Evolutionary conservation across 1,139 yeast species (phyloP), one percentile per base, ranked within the genome.

Genomic region (Pichia sp.): DNA sequence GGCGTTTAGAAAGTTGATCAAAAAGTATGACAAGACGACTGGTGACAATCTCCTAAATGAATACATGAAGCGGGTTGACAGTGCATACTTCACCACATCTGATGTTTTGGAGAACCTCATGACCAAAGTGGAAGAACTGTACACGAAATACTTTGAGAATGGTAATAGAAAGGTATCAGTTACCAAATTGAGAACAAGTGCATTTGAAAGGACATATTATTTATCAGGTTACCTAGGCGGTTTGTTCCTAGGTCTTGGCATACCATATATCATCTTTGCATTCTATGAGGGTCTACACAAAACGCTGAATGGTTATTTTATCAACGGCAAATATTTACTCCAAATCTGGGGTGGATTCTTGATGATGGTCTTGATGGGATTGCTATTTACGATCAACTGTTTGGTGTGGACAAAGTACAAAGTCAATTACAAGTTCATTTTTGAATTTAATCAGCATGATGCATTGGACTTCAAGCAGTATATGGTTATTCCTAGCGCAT

Each of bases 331-430:
- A 32, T 79, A 61, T 41, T 54, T 88, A 40, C 59, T 91, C 32
- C 97, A 93, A 51, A 69, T 91, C 5, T 91, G 96, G 95, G 96
- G 80, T 6, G 97, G 97, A 1, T 86, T 86, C 56, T 74, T 87
- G 46, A 53, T 87, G 39, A 58, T 81, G 6, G 64, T 72, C 29
- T 49, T 87, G 14, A 69, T 81, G 51, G 60, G 77, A 12, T 50
- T 80, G 15, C 59, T 86, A 11, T 79, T 88, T 54, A 78, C 79
- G 9, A 42, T 83, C 27, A 78, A 84, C 54, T 74, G 93, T 54
- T 62, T 67, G 40, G 74, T 82, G 5, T 91, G 95, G 87, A 72
- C 77, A 21, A 56, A 60, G 34, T 80, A 64, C 59, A 83, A 83
- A 51, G 81, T 91, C 52, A 91, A 88, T 57, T 91, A 91, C 57